Conservation (phyloP, 2,329 filamentous ascomycete genomes). For the Xylariales sp. region DNA sequence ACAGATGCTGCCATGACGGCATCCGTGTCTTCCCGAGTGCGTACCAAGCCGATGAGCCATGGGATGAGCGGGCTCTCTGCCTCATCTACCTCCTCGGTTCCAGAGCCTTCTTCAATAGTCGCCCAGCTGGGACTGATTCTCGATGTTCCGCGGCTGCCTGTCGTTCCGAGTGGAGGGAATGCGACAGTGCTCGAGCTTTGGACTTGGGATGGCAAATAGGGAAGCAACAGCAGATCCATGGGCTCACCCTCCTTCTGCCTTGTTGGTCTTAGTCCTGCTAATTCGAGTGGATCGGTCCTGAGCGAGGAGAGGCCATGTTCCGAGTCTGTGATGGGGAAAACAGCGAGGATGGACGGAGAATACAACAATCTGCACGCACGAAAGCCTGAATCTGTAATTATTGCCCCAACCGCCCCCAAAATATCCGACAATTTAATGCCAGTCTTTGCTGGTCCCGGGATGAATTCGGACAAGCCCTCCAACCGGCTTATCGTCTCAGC, state of each 20-base stretch:
- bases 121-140: constrained; percentile 19
- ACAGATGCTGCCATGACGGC: constrained; percentile 66
- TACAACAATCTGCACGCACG: constrained; percentile 68
- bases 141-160: constrained; percentile 22
- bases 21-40: constrained; percentile 52
- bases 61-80: constrained; percentile 68
- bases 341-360: constrained; percentile 63
- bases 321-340: constrained; percentile 60
- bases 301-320: constrained; percentile 39
- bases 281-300: constrained; percentile 46
- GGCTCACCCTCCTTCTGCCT: constrained; percentile 43
- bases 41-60: constrained; percentile 65
- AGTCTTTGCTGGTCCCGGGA: constrained; percentile 58
- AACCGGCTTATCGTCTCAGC: constrained; percentile 51
- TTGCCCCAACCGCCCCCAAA: constrained; percentile 70
- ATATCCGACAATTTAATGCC: constrained; percentile 62
- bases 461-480: constrained; percentile 49
- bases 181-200: constrained; percentile 25
- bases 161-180: constrained; percentile 50
- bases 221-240: constrained; percentile 65
- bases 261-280: constrained; percentile 43
- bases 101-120: constrained; percentile 14
- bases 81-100: constrained; percentile 45
- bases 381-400: constrained; percentile 75
- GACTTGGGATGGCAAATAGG: constrained; percentile 41